Percentiles rank a stretch among this genome's conserved stretches.
phyloP scores from a whole-genome alignment of 2,329 filamentous ascomycete genomes.

The Colletotrichum sp. region DNA sequence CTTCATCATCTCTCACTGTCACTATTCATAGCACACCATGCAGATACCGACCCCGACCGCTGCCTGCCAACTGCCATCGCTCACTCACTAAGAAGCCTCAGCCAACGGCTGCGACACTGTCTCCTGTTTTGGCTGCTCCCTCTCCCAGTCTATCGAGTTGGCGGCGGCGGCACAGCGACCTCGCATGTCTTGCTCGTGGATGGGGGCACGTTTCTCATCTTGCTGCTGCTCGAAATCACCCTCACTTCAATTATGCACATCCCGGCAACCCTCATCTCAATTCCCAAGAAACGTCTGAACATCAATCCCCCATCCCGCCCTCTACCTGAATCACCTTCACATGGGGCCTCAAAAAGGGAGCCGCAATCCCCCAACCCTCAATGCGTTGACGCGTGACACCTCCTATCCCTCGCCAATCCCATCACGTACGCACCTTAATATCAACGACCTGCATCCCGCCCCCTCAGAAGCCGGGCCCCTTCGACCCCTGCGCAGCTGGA shows the following conservation, averaged over 20 bases:
- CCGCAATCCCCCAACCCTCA: not conserved
- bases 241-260: not conserved
- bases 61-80: not conserved
- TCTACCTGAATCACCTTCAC: not conserved
- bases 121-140: not conserved
- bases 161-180: not conserved
- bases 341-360: not conserved
- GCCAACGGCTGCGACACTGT: not conserved
- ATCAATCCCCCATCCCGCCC: not conserved
- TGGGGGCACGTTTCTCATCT: not conserved
- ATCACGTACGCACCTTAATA: constrained; percentile 4
- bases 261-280: not conserved
- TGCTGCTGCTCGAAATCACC: not conserved
- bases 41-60: not conserved
- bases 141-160: not conserved
- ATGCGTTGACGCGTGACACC: not conserved
- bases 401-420: not conserved
- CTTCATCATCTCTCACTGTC: not conserved
- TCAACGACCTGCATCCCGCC: constrained; percentile 10
- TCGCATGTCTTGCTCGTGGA: not conserved
- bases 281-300: not conserved
- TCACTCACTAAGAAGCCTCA: not conserved
- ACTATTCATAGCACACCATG: not conserved
- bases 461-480: not conserved
- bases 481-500: constrained; percentile 14